phyloP scores from a whole-genome alignment of 148 eudicot species.

The Chenopodium formosanum region DNA sequence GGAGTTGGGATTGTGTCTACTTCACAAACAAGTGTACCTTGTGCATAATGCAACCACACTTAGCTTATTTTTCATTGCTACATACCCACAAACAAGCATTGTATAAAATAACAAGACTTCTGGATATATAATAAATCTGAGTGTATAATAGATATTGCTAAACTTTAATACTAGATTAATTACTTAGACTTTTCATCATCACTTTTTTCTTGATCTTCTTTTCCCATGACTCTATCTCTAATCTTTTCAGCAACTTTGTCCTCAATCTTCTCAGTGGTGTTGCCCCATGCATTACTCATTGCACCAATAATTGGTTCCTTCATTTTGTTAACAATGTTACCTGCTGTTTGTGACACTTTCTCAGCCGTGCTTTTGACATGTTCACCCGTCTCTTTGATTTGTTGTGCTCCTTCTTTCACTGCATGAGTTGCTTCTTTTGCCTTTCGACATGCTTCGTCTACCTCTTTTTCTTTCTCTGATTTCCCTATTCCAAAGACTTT shows the following conservation, averaged over 20 bases:
- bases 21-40: no score
- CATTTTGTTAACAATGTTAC: slow-evolving; percentile 17
- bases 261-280: slow-evolving; percentile 29
- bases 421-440: slow-evolving; percentile 49
- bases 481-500: slow-evolving; percentile 20
- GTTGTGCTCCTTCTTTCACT: slow-evolving; percentile 47
- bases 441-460: slow-evolving; percentile 39
- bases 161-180: neutral
- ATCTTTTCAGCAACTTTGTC: slow-evolving; percentile 40
- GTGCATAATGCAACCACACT: no score
- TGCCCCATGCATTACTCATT: slow-evolving; percentile 23
- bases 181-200: slow-evolving; percentile 1
- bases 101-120: no score
- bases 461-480: slow-evolving; percentile 42
- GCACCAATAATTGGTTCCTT: slow-evolving; percentile 34
- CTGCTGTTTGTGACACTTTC: slow-evolving; percentile 27
- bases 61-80: no score
- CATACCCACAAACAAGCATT: no score
- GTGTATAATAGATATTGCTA: neutral
- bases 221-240: slow-evolving; percentile 27
- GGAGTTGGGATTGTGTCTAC: no score
- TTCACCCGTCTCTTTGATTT: slow-evolving; percentile 39
- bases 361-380: slow-evolving; percentile 32
- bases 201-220: slow-evolving; percentile 7
- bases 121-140: no score